phyloP scores from a whole-genome alignment of 768 basidiomycete genomes.

The Hydnomerulius pinastri region DNA sequence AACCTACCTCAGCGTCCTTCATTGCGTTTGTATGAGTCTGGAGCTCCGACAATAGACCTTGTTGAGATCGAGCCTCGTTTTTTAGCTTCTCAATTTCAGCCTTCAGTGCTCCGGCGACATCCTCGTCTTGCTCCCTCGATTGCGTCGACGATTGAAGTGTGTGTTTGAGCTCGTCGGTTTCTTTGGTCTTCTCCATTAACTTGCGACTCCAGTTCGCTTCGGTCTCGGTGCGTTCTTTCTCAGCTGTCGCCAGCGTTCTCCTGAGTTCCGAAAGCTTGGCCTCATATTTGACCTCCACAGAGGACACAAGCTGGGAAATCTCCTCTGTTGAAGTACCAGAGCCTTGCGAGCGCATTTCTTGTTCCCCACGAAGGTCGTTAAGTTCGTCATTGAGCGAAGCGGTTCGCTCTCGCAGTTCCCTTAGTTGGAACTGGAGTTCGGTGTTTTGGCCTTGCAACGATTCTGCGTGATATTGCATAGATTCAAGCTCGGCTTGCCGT shows the following conservation, averaged over 20 bases:
- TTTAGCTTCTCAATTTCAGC: slow-evolving; percentile 55
- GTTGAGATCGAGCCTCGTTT: slow-evolving; percentile 48
- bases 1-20: slow-evolving; percentile 65
- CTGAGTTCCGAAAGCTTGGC: slow-evolving; percentile 71
- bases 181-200: slow-evolving; percentile 73
- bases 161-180: slow-evolving; percentile 71
- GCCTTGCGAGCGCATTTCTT: slow-evolving; percentile 44
- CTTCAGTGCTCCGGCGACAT: slow-evolving; percentile 49
- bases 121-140: slow-evolving; percentile 61
- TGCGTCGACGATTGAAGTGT: slow-evolving; percentile 58
- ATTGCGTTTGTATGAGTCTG: slow-evolving; percentile 48
- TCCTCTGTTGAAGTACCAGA: slow-evolving; percentile 58
- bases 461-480: slow-evolving; percentile 74
- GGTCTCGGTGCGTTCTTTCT: slow-evolving; percentile 82
- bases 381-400: slow-evolving; percentile 73
- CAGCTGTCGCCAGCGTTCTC: slow-evolving; percentile 58
- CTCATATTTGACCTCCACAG: slow-evolving; percentile 78
- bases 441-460: slow-evolving; percentile 74
- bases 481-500: slow-evolving; percentile 89
- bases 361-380: slow-evolving; percentile 60
- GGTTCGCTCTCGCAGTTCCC: slow-evolving; percentile 75
- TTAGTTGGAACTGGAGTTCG: slow-evolving; percentile 85
- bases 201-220: slow-evolving; percentile 91
- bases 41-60: slow-evolving; percentile 57
- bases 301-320: slow-evolving; percentile 69